phyloP scores from a whole-genome alignment of 306 rosid species.

The Quercus alba region DNA sequence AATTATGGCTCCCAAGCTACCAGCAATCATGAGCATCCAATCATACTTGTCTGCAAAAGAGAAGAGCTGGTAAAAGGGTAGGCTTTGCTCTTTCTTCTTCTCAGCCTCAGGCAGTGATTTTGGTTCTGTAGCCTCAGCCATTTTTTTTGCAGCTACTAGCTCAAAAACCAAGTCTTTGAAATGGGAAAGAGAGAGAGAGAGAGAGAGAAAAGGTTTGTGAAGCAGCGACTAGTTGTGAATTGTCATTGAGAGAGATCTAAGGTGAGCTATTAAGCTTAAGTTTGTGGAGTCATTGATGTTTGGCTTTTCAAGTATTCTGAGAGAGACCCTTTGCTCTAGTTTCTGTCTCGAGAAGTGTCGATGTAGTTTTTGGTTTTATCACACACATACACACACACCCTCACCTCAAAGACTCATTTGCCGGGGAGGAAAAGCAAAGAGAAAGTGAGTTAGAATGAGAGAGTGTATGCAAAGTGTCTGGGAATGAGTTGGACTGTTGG shows the following conservation, averaged over 20 bases:
- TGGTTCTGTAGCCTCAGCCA: conserved; percentile 57
- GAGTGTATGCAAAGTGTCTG: background rate
- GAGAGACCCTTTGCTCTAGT: conserved; percentile 22
- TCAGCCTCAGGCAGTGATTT: conserved; percentile 83
- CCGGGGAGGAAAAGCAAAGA: conserved; percentile 19
- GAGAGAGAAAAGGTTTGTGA: background rate
- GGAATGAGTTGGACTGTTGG: conserved; percentile 30
- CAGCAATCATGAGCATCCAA: conserved; percentile 65
- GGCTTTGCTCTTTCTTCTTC: conserved; percentile 92
- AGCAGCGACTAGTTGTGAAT: conserved; percentile 21
- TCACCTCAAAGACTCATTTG: conserved; percentile 1
- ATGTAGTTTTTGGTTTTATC: conserved; percentile 31
- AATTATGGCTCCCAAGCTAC: conserved; percentile 83
- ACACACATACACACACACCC: background rate
- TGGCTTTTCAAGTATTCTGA: conserved; percentile 30
- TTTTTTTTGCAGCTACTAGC: background rate
- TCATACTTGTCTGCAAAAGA: conserved; percentile 90
- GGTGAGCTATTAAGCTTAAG: background rate
- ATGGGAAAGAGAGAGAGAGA: background rate
- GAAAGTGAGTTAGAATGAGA: conserved; percentile 9
- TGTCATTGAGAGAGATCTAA: conserved; percentile 37
- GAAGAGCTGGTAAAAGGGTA: conserved; percentile 85
- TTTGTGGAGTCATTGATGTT: conserved; percentile 6
- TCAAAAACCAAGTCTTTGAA: background rate
- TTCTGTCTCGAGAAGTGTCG: conserved; percentile 45